Percentiles rank a stretch among this genome's conserved stretches.
phyloP scores from a whole-genome alignment of 2,329 filamentous ascomycete species.

The Fusarium nematophilum region DNA sequence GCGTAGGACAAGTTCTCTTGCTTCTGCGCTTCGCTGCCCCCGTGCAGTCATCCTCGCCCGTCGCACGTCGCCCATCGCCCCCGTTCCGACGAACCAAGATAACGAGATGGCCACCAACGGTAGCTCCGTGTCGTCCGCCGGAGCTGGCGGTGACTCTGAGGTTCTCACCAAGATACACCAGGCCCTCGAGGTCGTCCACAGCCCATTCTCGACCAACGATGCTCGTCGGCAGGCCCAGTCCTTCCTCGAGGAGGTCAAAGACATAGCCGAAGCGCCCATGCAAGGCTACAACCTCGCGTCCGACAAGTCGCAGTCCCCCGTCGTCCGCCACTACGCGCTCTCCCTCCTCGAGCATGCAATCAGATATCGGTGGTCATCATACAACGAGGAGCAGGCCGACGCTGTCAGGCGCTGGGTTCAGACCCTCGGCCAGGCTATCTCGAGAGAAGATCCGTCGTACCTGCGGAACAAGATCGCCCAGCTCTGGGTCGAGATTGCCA shows the following conservation, averaged over 20 bases:
- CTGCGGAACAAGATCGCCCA: constrained; percentile 94
- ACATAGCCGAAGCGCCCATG: constrained; percentile 79
- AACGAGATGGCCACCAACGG: constrained; percentile 54
- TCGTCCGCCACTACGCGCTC: constrained; percentile 93
- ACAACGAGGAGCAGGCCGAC: constrained; percentile 73
- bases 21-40: constrained; percentile 28
- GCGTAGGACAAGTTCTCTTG: constrained; percentile 33
- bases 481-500: constrained; percentile 94
- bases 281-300: constrained; percentile 87
- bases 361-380: constrained; percentile 84
- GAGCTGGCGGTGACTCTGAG: constrained; percentile 54
- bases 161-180: constrained; percentile 78
- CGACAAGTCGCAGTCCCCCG: constrained; percentile 77
- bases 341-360: constrained; percentile 92
- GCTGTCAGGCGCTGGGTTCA: constrained; percentile 82
- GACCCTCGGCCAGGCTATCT: constrained; percentile 78
- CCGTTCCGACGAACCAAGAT: constrained; percentile 18
- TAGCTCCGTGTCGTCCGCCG: constrained; percentile 44
- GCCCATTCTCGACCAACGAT: constrained; percentile 81
- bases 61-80: constrained; percentile 7
- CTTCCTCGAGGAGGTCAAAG: constrained; percentile 89
- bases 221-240: constrained; percentile 83
- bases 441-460: constrained; percentile 80
- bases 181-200: constrained; percentile 90
- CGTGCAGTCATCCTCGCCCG: constrained; percentile 22